Evolutionary conservation across 768 basidiomycete genomes (phyloP).

Genomic region (Tremella yokohamensis): DNA sequence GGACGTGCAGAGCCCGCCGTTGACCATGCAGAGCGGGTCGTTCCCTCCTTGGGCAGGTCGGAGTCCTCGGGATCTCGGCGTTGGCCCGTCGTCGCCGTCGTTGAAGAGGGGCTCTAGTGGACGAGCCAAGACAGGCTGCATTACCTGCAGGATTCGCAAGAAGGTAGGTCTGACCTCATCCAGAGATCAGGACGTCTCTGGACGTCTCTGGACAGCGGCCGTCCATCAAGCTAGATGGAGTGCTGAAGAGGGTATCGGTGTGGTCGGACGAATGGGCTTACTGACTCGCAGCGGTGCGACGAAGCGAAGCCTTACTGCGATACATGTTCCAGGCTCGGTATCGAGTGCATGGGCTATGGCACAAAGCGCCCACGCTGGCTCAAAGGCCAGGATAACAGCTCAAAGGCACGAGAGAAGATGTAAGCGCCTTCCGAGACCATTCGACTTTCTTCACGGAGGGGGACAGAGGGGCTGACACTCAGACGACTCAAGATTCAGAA

Average conservation of each 20-base stretch:
- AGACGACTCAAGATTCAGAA: neutral
- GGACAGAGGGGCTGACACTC: neutral
- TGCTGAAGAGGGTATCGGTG: no score
- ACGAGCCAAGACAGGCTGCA: conserved; percentile 46
- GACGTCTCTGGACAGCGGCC: no score
- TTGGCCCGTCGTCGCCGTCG: no score
- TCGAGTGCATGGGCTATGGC: conserved; percentile 32
- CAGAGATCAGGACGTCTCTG: neutral
- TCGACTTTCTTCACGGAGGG: neutral
- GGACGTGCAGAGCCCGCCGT: no score
- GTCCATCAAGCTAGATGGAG: neutral
- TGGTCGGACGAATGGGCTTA: neutral
- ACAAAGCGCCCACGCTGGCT: conserved; percentile 28
- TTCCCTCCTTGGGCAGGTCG: no score
- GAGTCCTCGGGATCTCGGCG: no score
- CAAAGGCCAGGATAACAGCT: conserved; percentile 49
- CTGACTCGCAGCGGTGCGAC: conserved; percentile 21
- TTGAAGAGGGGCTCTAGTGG: neutral
- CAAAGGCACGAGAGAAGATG: conserved; percentile 47
- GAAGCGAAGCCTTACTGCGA: conserved; percentile 25
- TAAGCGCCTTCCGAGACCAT: conserved; percentile 12
- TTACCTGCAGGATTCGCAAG: conserved; percentile 52
- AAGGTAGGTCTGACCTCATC: conserved; percentile 14
- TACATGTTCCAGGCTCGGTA: conserved; percentile 24
- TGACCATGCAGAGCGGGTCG: no score